Evolutionary conservation across 1,284 basidiomycete species (phyloP), one percentile per base, ranked within the genome.

Genomic region (Cerioporus squamosus): DNA sequence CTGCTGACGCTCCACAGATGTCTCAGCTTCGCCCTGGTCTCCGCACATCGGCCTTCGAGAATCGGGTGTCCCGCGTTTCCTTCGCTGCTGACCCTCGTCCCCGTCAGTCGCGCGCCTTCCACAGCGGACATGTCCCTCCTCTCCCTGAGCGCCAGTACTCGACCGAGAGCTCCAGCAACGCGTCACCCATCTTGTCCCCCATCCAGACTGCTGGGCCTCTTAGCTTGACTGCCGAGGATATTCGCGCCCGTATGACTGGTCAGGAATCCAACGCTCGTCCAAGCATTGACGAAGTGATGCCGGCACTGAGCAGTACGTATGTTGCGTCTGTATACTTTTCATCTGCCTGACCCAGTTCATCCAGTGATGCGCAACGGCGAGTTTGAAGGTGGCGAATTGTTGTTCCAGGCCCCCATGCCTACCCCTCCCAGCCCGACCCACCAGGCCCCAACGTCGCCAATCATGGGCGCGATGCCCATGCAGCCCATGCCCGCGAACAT

Each of bases 41-140:
- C 26, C 78, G 77, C 46, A 69, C 72, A 23, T 70, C 67, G 29
- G 70, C 70, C 31, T 69, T 70, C 55, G 75, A 71, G 23, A 79
- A 80, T 48, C 79, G 80, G 48, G 74, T 79, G 0, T 82, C 81
- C 18, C 76, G 82, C 26, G 78, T 93, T 9, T 92, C 90, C 1
- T 91, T 93, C 66, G 90, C 90, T 5, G 78, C 82, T n/a, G 86
- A 87, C 57, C 77, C 81, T 10, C 81, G 88, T 24, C 86, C 87
- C 2, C 81, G 88, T 44, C 57, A 62, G 44, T 59, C 61, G 29
- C 61, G 61, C n/a, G 84, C 83, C 1, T 87, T 85, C 76, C 82
- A 86, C 68, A 77, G 76, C 26, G 79, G 81, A 1, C 75, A 80
- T 64, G 71, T 82, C 17, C 86, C 83, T 0, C 86, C 84, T 20